Conservation (phyloP, 768 basidiomycete genomes). For the Boletus tomentosulus region DNA sequence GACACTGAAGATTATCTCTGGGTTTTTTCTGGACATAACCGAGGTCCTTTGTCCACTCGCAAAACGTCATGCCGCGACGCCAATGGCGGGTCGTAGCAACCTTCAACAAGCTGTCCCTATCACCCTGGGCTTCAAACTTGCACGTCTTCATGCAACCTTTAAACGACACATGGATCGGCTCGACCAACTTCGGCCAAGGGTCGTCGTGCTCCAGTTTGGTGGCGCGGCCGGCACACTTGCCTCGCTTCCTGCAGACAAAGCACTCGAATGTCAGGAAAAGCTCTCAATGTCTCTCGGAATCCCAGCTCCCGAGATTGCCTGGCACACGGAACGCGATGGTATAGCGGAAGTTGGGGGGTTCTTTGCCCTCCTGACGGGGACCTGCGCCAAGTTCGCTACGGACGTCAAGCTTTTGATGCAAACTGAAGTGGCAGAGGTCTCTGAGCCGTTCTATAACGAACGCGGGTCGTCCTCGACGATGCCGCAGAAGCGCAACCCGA, state of each 20-base stretch:
- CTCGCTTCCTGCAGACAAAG: conserved; percentile 37
- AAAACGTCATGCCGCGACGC: conserved; percentile 33
- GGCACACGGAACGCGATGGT: conserved; percentile 43
- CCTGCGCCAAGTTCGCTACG: conserved; percentile 43
- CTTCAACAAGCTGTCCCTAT: conserved; percentile 45
- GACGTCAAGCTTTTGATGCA: conserved; percentile 47
- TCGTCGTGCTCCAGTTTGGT: conserved; percentile 41
- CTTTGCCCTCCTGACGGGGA: conserved; percentile 41
- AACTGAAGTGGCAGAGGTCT: conserved; percentile 43
- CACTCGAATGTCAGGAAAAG: conserved; percentile 22
- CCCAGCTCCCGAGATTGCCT: conserved; percentile 25
- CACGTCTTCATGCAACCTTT: conserved; percentile 42
- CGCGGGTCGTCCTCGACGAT: conserved; percentile 47
- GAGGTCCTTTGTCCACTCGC: conserved; percentile 29
- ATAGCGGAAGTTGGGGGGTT: conserved; percentile 42
- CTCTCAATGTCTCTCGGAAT: conserved; percentile 20
- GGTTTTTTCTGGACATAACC: conserved; percentile 28
- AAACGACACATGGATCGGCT: conserved; percentile 38
- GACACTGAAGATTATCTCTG: conserved; percentile 24
- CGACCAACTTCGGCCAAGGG: conserved; percentile 33
- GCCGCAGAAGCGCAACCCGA: conserved; percentile 49
- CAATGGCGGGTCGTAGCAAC: conserved; percentile 46
- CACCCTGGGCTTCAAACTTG: conserved; percentile 44
- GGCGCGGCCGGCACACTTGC: conserved; percentile 46
- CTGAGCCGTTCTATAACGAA: conserved; percentile 41